phyloP scores from a whole-genome alignment of 2,329 filamentous ascomycete genomes.

The Thielaviopsis euricoi region DNA sequence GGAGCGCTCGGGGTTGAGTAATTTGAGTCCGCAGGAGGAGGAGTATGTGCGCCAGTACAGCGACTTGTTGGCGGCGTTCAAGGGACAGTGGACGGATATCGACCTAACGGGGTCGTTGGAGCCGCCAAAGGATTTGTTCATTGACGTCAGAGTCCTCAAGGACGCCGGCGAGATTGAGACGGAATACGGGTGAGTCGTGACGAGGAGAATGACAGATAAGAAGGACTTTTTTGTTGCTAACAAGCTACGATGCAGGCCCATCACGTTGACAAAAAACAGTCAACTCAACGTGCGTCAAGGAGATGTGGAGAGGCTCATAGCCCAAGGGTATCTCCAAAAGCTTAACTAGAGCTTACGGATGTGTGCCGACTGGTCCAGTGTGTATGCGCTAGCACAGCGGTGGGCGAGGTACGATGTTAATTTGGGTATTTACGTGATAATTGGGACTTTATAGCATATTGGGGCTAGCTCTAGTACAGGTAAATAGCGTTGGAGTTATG shows the following conservation, averaged over 20 bases:
- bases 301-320: constrained; percentile 85
- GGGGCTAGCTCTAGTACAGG: background rate
- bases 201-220: too few species aligned
- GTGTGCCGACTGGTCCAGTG: too few species aligned
- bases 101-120: constrained; percentile 88
- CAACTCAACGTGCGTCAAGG: constrained; percentile 94
- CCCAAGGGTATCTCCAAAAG: constrained; percentile 87
- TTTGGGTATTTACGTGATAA: background rate
- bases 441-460: background rate
- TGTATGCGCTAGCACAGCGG: background rate
- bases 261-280: constrained; percentile 93
- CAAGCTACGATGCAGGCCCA: constrained; percentile 42
- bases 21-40: constrained; percentile 86
- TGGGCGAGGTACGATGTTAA: background rate
- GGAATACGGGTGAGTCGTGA: constrained; percentile 68
- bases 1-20: constrained; percentile 32
- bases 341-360: constrained; percentile 39
- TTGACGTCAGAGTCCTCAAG: constrained; percentile 88
- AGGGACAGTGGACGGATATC: constrained; percentile 96
- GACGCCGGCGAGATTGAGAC: constrained; percentile 98
- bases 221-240: constrained; percentile 9
- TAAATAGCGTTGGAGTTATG: background rate
- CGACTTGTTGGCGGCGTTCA: constrained; percentile 86
- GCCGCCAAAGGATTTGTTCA: constrained; percentile 88
- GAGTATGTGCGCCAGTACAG: constrained; percentile 88